Base-by-base conservation (phyloP, 176 grass and related monocot genomes). In the bread wheat (Triticum aestivum) region DNA sequence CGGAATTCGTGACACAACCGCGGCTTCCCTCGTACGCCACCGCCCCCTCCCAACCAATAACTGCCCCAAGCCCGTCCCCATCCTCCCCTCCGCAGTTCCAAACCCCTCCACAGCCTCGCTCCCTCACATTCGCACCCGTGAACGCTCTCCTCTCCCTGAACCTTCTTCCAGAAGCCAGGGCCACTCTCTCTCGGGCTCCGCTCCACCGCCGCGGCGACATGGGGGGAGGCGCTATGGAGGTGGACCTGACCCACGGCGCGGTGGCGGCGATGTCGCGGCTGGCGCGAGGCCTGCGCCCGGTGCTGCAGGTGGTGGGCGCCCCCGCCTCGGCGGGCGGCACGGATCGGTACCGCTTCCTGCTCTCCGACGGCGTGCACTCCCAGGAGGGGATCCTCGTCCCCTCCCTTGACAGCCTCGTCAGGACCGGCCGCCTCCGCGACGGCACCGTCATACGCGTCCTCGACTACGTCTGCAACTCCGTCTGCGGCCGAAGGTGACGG, bases 351-450 rank as follows among this genome's bases (percentile, higher is more conserved):
- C 88, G 94, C 26, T 91, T 98, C 90, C 41, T 94, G 45, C 84
- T 98, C 30, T 98, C 97, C 45, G 97, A 98, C 61, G 97, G 97
- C 59, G 64, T 65, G 27, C 80, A 94, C 87, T 83, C 83, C 70
- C 89, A 89, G 76, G 92, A 96, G 85, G 89, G 89, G 37, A 93
- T 93, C 87, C 93, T 98, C 78, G 87, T 90, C 47, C 88, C 97
- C 39, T 77, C 91, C 82, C 65, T 88, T 79, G 88, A 94, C 75
- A 0, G 0, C 8, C 61, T 80, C 33, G 83, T 96, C 67, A 80
- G 32, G 54, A 18, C 81, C 44, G 88, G 88, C 75, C 1, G 24
- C 4, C 66, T 98, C 52, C 71, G 66, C 61, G 79, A 77, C 59
- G 90, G 92, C 12, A 78, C 94, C 33, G 47, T 98, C 80, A 41